These are phyloP conservation scores for Penicillium sp. DNA, from an alignment of 2,329 filamentous ascomycete species.

Conservation along the genomic window DNA sequence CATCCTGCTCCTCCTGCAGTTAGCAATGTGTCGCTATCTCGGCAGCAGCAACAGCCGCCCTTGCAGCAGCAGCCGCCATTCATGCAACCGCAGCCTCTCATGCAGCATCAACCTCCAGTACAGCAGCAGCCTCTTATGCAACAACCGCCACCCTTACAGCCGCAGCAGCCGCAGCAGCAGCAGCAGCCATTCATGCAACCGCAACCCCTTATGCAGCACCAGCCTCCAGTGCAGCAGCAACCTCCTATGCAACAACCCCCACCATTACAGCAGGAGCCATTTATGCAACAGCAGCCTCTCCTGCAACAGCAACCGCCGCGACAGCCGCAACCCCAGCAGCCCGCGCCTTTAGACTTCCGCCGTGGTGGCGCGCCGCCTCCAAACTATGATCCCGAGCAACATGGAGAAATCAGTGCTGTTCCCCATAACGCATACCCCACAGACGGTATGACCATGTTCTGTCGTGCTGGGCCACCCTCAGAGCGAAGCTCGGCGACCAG, in stretches of 20 bases:
- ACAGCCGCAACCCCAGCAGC: constrained; percentile 27
- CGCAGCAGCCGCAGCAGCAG: constrained; percentile 54
- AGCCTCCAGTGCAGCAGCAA: constrained; percentile 16
- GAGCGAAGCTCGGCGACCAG: constrained; percentile 67
- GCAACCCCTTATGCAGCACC: constrained; percentile 34
- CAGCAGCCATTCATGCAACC: constrained; percentile 22
- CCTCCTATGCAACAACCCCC: constrained; percentile 12
- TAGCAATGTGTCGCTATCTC: constrained; percentile 48
- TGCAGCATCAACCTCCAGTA: constrained; percentile 36
- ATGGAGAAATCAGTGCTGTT: constrained; percentile 63
- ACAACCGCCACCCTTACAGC: constrained; percentile 31
- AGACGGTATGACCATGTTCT: constrained; percentile 98
- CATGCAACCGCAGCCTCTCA: constrained; percentile 1
- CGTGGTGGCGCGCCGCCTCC: constrained; percentile 43
- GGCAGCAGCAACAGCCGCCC: constrained; percentile 43
- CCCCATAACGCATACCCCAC: constrained; percentile 92
- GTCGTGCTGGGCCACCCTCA: constrained; percentile 70
- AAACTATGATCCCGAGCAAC: constrained; percentile 58
- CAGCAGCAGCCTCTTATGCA: background rate
- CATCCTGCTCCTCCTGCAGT: constrained; percentile 52
- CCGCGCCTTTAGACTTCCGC: constrained; percentile 39
- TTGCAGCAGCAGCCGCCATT: constrained; percentile 23
- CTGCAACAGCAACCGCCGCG: background rate
- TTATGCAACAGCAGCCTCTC: background rate
- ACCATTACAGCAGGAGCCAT: background rate